These are phyloP conservation scores for Alternaria infectoria DNA, from an alignment of 2,329 filamentous ascomycete species.

Conservation along the genomic window DNA sequence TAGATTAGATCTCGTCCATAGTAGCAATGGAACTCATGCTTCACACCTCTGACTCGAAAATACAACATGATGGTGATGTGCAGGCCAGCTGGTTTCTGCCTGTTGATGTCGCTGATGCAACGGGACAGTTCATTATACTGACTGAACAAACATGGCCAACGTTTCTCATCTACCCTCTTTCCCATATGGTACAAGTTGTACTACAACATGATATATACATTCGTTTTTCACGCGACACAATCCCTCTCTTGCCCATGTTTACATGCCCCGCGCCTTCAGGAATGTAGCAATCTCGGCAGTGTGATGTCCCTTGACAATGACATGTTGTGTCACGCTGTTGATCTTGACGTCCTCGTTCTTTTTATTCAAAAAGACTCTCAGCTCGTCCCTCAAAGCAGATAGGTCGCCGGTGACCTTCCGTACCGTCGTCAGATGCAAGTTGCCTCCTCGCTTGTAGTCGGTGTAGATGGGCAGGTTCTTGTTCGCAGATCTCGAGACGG, in stretches of 20 bases:
- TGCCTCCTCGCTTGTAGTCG: conserved; percentile 75
- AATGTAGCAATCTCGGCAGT: conserved; percentile 16
- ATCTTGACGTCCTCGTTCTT: conserved; percentile 61
- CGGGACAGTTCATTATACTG: background rate
- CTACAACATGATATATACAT: background rate
- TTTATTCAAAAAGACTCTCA: conserved; percentile 66
- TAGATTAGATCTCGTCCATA: background rate
- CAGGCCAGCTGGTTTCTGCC: background rate
- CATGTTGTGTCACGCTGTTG: conserved; percentile 71
- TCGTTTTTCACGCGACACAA: background rate
- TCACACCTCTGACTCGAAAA: background rate
- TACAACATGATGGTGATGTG: background rate
- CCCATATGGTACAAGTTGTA: background rate
- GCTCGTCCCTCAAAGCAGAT: conserved; percentile 66
- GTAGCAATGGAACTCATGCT: background rate
- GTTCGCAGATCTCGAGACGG: conserved; percentile 72
- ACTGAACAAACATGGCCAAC: background rate
- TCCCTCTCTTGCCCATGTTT: background rate
- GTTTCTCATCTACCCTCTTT: background rate
- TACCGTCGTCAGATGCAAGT: conserved; percentile 73
- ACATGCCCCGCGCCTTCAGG: conserved; percentile 26
- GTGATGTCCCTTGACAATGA: conserved; percentile 53
- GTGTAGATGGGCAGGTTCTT: conserved; percentile 80
- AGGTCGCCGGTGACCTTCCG: conserved; percentile 81
- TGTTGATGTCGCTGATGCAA: background rate